phyloP scores from a whole-genome alignment of 306 rosid species.

The Cucurbita maxima region DNA sequence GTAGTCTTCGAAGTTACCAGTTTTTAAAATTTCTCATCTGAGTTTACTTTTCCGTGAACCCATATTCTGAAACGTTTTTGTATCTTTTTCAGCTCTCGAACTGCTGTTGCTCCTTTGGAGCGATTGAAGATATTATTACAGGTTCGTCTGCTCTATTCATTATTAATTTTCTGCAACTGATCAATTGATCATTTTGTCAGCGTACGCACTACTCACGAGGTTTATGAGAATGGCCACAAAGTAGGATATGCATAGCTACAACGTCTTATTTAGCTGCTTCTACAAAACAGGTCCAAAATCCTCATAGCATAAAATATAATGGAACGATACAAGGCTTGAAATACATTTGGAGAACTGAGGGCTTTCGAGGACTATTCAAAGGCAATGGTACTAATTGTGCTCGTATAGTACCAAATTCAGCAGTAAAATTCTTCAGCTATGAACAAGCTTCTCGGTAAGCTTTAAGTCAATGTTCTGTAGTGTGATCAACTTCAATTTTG shows the following conservation, averaged over 20 bases:
- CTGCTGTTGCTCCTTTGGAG: slow-evolving; percentile 97
- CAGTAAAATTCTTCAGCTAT: slow-evolving; percentile 95
- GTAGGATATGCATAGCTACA: neutral
- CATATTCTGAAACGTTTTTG: neutral
- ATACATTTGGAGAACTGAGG: slow-evolving; percentile 94
- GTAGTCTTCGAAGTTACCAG: neutral
- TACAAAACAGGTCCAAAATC: slow-evolving; percentile 75
- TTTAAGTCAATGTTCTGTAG: slow-evolving; percentile 2
- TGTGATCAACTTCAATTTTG: neutral
- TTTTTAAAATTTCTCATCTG: neutral
- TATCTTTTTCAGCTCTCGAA: slow-evolving; percentile 60
- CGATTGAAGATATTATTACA: slow-evolving; percentile 90
- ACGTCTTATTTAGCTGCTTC: neutral
- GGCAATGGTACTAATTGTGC: slow-evolving; percentile 99
- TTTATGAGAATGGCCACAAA: neutral
- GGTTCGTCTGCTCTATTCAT: slow-evolving; percentile 23
- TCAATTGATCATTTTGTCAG: neutral
- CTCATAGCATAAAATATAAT: slow-evolving; percentile 75
- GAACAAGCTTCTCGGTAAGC: slow-evolving; percentile 92
- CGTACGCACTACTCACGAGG: neutral
- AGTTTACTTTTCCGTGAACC: neutral
- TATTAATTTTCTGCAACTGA: neutral
- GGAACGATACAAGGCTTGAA: slow-evolving; percentile 90
- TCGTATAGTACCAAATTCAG: slow-evolving; percentile 91
- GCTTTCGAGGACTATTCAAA: slow-evolving; percentile 82